Conservation (phyloP, 2,329 filamentous ascomycete genomes). For the Polytolypa hystricis region DNA sequence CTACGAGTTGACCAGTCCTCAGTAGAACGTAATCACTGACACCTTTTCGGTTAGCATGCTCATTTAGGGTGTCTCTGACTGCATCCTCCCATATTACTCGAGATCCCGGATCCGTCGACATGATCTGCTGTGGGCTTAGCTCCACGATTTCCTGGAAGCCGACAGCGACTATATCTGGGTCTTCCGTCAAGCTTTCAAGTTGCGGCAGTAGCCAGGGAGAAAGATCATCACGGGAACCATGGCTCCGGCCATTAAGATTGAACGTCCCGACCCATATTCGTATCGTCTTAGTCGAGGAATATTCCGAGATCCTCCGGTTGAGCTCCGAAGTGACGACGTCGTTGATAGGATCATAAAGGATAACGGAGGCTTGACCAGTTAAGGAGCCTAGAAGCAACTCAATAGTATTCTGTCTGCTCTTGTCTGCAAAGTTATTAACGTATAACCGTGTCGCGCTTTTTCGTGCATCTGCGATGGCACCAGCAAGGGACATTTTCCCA, state of each 20-base stretch:
- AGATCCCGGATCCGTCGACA: conserved; percentile 87
- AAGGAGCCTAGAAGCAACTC: conserved; percentile 81
- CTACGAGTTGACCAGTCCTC: conserved; percentile 86
- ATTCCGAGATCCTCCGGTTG: conserved; percentile 54
- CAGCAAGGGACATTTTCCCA: conserved; percentile 91
- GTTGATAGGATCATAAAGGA: conserved; percentile 87
- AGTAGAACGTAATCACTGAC: conserved; percentile 78
- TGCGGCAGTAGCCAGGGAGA: conserved; percentile 70
- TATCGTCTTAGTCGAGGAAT: conserved; percentile 61
- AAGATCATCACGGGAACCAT: conserved; percentile 67
- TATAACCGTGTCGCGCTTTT: conserved; percentile 92
- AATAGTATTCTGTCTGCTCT: conserved; percentile 84
- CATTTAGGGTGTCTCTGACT: conserved; percentile 67
- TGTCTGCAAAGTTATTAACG: conserved; percentile 96
- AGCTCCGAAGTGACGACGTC: conserved; percentile 77
- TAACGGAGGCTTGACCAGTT: conserved; percentile 71
- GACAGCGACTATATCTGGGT: conserved; percentile 77
- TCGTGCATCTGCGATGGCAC: conserved; percentile 84
- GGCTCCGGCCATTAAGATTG: conserved; percentile 82
- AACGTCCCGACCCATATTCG: conserved; percentile 82
- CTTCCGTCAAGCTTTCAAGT: conserved; percentile 42
- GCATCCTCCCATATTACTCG: conserved; percentile 78
- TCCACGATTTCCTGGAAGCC: conserved; percentile 99
- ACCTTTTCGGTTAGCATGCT: conserved; percentile 51
- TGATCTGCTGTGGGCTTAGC: conserved; percentile 92